A percentile compares a stretch with the other conserved stretches of the same genome.
phyloP scores from a whole-genome alignment of 2,329 filamentous ascomycete genomes.

The Aspergillus carbonarius region DNA sequence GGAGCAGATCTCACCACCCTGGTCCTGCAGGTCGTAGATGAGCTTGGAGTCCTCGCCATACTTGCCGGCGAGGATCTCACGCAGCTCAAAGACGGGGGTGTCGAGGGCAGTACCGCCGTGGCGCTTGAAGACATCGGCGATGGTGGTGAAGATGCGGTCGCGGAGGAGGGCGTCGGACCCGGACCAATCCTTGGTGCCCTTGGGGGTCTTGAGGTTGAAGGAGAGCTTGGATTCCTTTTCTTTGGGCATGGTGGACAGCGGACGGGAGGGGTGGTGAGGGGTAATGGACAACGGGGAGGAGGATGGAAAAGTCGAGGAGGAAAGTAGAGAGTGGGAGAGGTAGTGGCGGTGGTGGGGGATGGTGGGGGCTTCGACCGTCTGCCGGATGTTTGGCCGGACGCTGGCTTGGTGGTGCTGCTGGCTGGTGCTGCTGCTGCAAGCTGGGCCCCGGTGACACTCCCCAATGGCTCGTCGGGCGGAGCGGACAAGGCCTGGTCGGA shows the following conservation, averaged over 20 bases:
- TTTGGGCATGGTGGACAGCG: constrained; percentile 17
- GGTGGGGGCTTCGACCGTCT: constrained; percentile 9
- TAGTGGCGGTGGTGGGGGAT: constrained; percentile 20
- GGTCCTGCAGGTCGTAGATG: constrained; percentile 85
- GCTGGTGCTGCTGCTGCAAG: background rate
- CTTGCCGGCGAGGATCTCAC: constrained; percentile 83
- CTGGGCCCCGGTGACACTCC: background rate
- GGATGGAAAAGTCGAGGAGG: constrained; percentile 11
- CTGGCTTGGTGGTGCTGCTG: constrained; percentile 6
- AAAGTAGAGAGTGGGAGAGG: constrained; percentile 4
- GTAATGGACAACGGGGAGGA: constrained; percentile 1
- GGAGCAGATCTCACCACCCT: constrained; percentile 81
- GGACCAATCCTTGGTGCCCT: constrained; percentile 87
- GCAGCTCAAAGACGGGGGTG: constrained; percentile 81
- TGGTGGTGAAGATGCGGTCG: constrained; percentile 74
- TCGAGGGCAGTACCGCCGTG: constrained; percentile 78
- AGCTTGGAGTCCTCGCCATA: constrained; percentile 92
- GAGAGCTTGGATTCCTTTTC: constrained; percentile 41
- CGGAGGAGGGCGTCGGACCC: constrained; percentile 76
- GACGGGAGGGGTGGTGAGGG: background rate
- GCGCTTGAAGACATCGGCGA: constrained; percentile 77
- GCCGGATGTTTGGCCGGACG: constrained; percentile 1
- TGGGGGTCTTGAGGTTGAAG: constrained; percentile 80
- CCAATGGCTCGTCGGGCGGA: constrained; percentile 31
- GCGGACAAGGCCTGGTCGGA: constrained; percentile 23